These are phyloP conservation scores for Hanseniaspora opuntiae DNA, from an alignment of 805 yeast genomes.

Conservation along the genomic window DNA sequence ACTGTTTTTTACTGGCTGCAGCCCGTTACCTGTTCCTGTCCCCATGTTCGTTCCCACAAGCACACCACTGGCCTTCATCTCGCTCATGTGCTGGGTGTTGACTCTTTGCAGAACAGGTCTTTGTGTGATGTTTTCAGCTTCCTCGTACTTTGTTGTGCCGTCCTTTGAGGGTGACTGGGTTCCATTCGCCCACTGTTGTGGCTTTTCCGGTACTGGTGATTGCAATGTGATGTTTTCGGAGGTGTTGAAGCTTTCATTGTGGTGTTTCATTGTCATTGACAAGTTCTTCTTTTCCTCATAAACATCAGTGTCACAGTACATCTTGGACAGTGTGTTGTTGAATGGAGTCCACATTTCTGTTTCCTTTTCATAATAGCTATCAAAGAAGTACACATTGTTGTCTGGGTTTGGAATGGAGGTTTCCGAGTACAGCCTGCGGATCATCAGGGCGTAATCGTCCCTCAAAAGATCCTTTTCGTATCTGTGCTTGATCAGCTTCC, in stretches of 20 bases:
- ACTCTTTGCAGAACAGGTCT: not conserved
- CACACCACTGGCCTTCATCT: slow-evolving; percentile 28
- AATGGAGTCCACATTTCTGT: not conserved
- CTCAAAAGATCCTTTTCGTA: slow-evolving; percentile 23
- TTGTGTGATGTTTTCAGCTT: not conserved
- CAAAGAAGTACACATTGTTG: slow-evolving; percentile 3
- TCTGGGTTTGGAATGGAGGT: slow-evolving; percentile 19
- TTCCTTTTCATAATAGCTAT: not conserved
- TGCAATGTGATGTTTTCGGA: not conserved
- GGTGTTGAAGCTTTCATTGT: not conserved
- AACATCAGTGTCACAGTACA: not conserved
- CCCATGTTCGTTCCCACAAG: slow-evolving; percentile 21
- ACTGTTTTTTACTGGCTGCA: slow-evolving; percentile 5
- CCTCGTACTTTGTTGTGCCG: slow-evolving; percentile 4
- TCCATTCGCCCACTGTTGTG: not conserved
- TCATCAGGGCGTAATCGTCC: slow-evolving; percentile 22
- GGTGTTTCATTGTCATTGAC: not conserved
- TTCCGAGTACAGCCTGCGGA: slow-evolving; percentile 23
- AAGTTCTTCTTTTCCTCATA: slow-evolving; percentile 1
- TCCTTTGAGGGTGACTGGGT: not conserved
- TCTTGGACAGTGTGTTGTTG: not conserved
- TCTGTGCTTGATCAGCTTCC: slow-evolving; percentile 23
- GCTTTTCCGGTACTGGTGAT: not conserved
- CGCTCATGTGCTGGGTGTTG: slow-evolving; percentile 17
- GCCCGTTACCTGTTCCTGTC: slow-evolving; percentile 21